These are phyloP conservation scores for Lepraria neglecta DNA, from an alignment of 495 filamentous ascomycete genomes.

Conservation along the genomic window DNA sequence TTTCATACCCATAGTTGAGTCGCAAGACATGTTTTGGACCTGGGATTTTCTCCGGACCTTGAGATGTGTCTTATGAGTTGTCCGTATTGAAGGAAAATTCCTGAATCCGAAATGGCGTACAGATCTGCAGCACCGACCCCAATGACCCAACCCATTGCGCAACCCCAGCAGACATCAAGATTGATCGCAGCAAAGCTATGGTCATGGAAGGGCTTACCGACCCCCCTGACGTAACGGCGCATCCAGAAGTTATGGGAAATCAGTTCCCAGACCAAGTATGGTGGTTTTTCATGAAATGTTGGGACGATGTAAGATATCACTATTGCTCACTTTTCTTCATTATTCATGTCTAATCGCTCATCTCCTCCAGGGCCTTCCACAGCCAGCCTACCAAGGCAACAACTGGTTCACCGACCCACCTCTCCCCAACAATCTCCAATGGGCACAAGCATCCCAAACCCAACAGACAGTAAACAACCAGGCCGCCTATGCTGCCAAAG, in stretches of 20 bases:
- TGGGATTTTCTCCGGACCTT: not conserved
- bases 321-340: not conserved
- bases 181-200: slow-evolving; percentile 23
- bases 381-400: slow-evolving; percentile 24
- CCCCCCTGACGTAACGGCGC: not conserved
- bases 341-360: not conserved
- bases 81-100: too few species aligned
- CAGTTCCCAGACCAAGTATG: slow-evolving; percentile 17
- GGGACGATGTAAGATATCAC: slow-evolving; percentile 23
- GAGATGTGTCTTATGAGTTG: too few species aligned
- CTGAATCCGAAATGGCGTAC: too few species aligned
- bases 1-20: not conserved
- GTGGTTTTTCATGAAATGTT: slow-evolving; percentile 32
- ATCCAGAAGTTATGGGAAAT: slow-evolving; percentile 9
- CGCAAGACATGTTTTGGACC: not conserved
- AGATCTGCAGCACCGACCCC: slow-evolving; percentile 26
- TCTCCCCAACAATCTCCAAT: slow-evolving; percentile 19
- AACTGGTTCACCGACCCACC: slow-evolving; percentile 28
- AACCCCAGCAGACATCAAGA: slow-evolving; percentile 26
- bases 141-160: slow-evolving; percentile 27
- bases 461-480: slow-evolving; percentile 26
- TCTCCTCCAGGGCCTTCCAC: slow-evolving; percentile 15
- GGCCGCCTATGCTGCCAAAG: slow-evolving; percentile 20
- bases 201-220: slow-evolving; percentile 16
- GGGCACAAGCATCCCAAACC: slow-evolving; percentile 18